Conservation (phyloP, 2,329 filamentous ascomycete species). For the Neobulgaria alba region DNA sequence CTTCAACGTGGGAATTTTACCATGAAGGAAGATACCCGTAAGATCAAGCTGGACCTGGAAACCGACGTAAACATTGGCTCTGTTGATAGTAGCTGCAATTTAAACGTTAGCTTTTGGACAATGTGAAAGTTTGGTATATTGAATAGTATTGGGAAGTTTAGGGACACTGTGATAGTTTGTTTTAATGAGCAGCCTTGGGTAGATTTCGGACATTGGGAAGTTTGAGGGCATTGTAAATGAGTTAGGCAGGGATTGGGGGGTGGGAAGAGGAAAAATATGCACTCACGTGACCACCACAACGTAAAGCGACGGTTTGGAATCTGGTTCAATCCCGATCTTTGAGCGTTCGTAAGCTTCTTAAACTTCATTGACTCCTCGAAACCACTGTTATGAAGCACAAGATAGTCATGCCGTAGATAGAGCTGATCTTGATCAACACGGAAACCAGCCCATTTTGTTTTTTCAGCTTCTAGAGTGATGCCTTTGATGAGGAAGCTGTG, state of each 20-base stretch:
- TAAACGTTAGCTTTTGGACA: no score
- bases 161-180: no score
- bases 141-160: no score
- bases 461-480: conserved; percentile 35
- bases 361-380: conserved; percentile 73
- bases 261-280: no score
- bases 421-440: conserved; percentile 42
- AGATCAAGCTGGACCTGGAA: conserved; percentile 98
- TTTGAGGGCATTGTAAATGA: no score
- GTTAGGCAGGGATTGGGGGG: no score
- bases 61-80: conserved; percentile 96
- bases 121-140: no score
- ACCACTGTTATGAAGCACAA: conserved; percentile 36
- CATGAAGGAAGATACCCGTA: conserved; percentile 97
- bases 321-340: conserved; percentile 92
- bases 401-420: conserved; percentile 40
- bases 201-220: no score
- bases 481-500: conserved; percentile 32
- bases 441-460: conserved; percentile 42
- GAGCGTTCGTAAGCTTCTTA: conserved; percentile 97
- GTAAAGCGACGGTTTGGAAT: conserved; percentile 98
- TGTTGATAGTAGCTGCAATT: conserved; percentile 71
- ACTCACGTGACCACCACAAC: conserved; percentile 95
- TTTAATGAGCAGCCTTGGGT: no score
- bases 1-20: conserved; percentile 96